These are phyloP conservation scores for Fusarium lateritium DNA, from an alignment of 2,329 filamentous ascomycete species.

Conservation along the genomic window DNA sequence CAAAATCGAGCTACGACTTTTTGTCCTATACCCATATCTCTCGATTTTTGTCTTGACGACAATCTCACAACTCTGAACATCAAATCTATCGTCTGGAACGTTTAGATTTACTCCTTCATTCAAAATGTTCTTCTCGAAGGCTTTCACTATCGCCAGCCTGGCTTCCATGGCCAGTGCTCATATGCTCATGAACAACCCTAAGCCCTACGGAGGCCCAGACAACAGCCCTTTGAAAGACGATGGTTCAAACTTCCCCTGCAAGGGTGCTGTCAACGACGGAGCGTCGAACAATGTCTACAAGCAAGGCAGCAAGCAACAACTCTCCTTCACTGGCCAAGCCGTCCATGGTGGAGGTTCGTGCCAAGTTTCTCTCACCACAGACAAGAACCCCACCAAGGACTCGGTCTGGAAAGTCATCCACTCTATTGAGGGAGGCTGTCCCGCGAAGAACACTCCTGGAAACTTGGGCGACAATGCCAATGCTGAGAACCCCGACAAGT, in stretches of 20 bases:
- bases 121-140: constrained; percentile 67
- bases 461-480: constrained; percentile 69
- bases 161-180: constrained; percentile 77
- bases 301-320: constrained; percentile 56
- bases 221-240: constrained; percentile 74
- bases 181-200: constrained; percentile 79
- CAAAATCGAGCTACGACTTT: constrained; percentile 39
- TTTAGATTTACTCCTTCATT: constrained; percentile 46
- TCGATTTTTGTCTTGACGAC: constrained; percentile 51
- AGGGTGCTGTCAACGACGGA: constrained; percentile 66
- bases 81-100: constrained; percentile 54
- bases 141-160: constrained; percentile 68
- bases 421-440: constrained; percentile 89
- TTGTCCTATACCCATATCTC: constrained; percentile 39
- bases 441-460: constrained; percentile 68
- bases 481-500: constrained; percentile 66
- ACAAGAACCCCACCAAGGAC: constrained; percentile 74
- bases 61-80: constrained; percentile 42
- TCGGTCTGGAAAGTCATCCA: constrained; percentile 91
- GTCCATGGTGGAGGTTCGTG: constrained; percentile 94
- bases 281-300: constrained; percentile 70
- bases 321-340: constrained; percentile 79
- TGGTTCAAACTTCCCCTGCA: constrained; percentile 87
- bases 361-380: constrained; percentile 88
- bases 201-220: constrained; percentile 69